Percentiles rank a stretch among this genome's conserved stretches.
Conservation (phyloP, 306 rosid species). For the Rosa lucieae region DNA sequence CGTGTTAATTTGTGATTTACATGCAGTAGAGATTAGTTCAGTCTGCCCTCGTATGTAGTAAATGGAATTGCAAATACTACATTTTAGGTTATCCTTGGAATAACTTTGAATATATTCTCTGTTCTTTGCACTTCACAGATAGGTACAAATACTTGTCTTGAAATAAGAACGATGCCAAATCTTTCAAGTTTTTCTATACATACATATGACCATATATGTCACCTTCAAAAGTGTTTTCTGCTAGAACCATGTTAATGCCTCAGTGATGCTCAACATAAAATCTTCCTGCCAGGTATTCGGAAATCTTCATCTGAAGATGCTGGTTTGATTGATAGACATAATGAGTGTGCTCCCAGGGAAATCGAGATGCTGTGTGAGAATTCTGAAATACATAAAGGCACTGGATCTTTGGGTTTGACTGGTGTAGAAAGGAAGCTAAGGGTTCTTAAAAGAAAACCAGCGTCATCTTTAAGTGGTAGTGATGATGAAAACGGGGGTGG, state of each 20-base stretch:
- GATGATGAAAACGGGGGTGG: background rate
- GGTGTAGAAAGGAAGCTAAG: background rate
- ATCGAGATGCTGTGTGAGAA: background rate
- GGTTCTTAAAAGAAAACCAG: slow-evolving; percentile 28
- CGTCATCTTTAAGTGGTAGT: slow-evolving; percentile 3
- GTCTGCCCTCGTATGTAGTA: background rate
- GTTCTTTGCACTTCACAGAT: background rate
- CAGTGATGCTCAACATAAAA: background rate
- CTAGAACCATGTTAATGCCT: background rate
- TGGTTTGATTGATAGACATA: slow-evolving; percentile 12
- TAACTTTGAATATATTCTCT: slow-evolving; percentile 1
- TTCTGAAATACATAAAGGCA: background rate
- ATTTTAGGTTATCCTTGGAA: background rate
- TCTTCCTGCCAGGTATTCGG: slow-evolving; percentile 20
- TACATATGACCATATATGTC: background rate
- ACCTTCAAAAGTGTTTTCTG: background rate
- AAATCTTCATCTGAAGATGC: slow-evolving; percentile 9
- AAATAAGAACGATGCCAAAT: background rate
- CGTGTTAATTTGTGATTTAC: background rate
- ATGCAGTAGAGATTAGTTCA: background rate
- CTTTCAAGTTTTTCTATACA: background rate
- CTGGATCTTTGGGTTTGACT: background rate
- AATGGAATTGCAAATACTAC: background rate
- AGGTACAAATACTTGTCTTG: background rate
- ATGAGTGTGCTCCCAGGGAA: background rate